Conservation (phyloP, 331 rosid genomes). For the Spiraea crenata region DNA sequence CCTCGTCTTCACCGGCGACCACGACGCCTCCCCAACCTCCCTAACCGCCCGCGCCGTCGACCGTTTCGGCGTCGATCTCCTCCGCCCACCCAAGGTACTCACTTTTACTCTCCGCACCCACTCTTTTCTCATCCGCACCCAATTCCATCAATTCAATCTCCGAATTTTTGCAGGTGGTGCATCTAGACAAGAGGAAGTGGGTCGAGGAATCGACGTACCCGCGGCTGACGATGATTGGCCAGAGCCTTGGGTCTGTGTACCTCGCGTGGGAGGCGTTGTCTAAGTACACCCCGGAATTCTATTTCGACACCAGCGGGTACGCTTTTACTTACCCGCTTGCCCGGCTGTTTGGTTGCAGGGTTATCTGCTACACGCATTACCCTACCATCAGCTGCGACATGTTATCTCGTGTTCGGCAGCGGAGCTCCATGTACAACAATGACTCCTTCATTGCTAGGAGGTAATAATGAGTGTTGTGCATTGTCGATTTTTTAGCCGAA, state of each 20-base stretch:
- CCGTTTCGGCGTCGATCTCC: slow-evolving; percentile 74
- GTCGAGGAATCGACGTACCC: slow-evolving; percentile 85
- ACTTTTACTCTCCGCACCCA: not conserved
- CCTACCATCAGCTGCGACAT: slow-evolving; percentile 90
- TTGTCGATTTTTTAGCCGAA: slow-evolving; percentile 9
- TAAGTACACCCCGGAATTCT: slow-evolving; percentile 69
- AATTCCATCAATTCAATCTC: not conserved
- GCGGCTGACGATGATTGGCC: slow-evolving; percentile 88
- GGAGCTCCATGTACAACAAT: slow-evolving; percentile 71
- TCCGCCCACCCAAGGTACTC: slow-evolving; percentile 54
- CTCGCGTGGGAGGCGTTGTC: slow-evolving; percentile 88
- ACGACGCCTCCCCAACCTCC: slow-evolving; percentile 67
- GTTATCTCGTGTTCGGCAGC: slow-evolving; percentile 82
- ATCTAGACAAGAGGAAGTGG: slow-evolving; percentile 81
- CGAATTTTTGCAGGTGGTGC: slow-evolving; percentile 61
- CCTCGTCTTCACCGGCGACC: slow-evolving; percentile 79
- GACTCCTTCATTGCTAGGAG: slow-evolving; percentile 60
- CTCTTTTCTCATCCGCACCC: not conserved
- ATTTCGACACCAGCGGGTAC: slow-evolving; percentile 85
- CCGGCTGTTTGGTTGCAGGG: slow-evolving; percentile 78
- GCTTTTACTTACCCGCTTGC: slow-evolving; percentile 95
- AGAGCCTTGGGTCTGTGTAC: slow-evolving; percentile 81
- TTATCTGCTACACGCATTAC: slow-evolving; percentile 85
- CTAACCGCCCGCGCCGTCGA: slow-evolving; percentile 63
- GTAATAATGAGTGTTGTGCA: slow-evolving; percentile 25